phyloP scores from a whole-genome alignment of 2,329 filamentous ascomycete genomes.

The Camillea tinctor region DNA sequence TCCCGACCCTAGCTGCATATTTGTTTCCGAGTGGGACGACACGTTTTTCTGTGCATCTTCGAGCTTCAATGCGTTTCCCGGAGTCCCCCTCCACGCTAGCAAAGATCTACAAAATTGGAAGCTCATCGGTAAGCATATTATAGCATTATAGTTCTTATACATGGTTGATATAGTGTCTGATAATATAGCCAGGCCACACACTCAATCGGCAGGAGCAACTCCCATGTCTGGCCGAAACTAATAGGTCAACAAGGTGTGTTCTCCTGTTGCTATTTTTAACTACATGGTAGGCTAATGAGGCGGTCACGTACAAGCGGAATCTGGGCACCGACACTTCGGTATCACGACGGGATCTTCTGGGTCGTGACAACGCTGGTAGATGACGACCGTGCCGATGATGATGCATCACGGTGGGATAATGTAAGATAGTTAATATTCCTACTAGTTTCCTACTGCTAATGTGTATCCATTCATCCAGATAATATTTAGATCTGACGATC shows the following conservation, averaged over 20 bases:
- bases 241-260: constrained; percentile 28
- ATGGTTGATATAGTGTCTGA: background rate
- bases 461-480: constrained; percentile 28
- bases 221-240: constrained; percentile 28
- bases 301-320: constrained; percentile 33
- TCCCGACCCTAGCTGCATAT: constrained; percentile 44
- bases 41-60: constrained; percentile 45
- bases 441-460: background rate
- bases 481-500: constrained; percentile 44
- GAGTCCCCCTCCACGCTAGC: constrained; percentile 43
- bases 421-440: constrained; percentile 5
- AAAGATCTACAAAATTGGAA: constrained; percentile 44
- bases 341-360: constrained; percentile 44
- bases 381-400: constrained; percentile 30
- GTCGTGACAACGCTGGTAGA: constrained; percentile 42
- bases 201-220: constrained; percentile 29
- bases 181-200: constrained; percentile 21
- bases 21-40: constrained; percentile 36
- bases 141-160: background rate
- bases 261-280: background rate
- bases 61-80: constrained; percentile 45
- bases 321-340: constrained; percentile 47
- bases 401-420: constrained; percentile 36
- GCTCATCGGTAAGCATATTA: constrained; percentile 22
- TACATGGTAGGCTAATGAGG: background rate